A percentile compares a stretch with the other conserved stretches of the same genome.
Evolutionary conservation across 73 alveolate species (phyloP).

Genomic region (Diophrys sp.): DNA sequence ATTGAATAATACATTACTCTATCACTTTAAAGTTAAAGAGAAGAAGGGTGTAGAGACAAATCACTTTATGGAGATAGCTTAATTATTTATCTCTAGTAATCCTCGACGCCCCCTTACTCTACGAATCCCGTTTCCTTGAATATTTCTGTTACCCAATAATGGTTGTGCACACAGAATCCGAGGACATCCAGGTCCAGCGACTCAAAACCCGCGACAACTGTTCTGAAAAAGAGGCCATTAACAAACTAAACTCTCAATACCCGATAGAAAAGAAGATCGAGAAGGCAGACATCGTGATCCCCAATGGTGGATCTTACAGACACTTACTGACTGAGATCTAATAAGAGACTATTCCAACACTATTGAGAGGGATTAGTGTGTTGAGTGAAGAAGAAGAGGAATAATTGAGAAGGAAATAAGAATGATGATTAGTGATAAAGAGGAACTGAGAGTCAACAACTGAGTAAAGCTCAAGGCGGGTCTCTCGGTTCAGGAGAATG

Average conservation of each 20-base stretch:
- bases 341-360: background rate
- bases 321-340: background rate
- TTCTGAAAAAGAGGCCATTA: constrained; percentile 62
- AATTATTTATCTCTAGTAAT: constrained; percentile 59
- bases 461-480: no score
- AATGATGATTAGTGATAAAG: no score
- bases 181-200: constrained; percentile 46
- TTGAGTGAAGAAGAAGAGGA: no score
- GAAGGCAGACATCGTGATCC: constrained; percentile 40
- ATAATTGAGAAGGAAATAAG: no score
- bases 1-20: no score
- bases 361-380: background rate
- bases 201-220: constrained; percentile 52
- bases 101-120: constrained; percentile 84
- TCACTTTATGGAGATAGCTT: no score
- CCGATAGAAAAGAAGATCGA: constrained; percentile 64
- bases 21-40: no score
- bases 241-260: constrained; percentile 68
- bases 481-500: no score
- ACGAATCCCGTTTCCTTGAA: constrained; percentile 69
- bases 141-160: constrained; percentile 79
- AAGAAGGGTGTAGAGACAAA: no score
- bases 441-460: no score
- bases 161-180: constrained; percentile 58
- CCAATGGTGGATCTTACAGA: background rate